Percentiles rank a stretch among this genome's conserved stretches.
Evolutionary conservation across 2,329 filamentous ascomycete genomes (phyloP).

Genomic region (Byssothecium circinans): DNA sequence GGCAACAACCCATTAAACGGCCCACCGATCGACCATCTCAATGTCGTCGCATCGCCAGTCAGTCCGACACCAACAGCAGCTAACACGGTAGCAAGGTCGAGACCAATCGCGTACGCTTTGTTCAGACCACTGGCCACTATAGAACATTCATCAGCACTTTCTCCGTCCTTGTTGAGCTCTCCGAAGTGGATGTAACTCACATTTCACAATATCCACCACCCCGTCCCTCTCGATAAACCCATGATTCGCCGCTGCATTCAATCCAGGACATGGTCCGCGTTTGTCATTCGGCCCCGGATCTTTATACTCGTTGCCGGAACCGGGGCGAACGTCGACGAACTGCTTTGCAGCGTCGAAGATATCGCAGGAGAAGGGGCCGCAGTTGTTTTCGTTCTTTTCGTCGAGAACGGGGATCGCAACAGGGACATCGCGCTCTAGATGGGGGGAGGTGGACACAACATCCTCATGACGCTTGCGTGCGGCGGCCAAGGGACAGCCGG

Average conservation of each 20-base stretch:
- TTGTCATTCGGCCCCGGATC: slow-evolving; percentile 1
- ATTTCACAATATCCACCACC: neutral
- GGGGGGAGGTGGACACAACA: neutral
- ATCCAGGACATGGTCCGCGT: slow-evolving; percentile 25
- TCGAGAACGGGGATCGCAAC: neutral
- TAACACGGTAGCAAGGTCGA: neutral
- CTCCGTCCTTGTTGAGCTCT: neutral
- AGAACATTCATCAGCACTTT: neutral
- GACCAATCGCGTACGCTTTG: neutral
- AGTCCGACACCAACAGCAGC: neutral
- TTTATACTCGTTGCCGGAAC: slow-evolving; percentile 2
- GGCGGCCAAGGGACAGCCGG: neutral
- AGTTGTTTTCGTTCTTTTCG: neutral
- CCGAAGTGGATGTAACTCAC: neutral
- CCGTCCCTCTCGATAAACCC: slow-evolving; percentile 28
- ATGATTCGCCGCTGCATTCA: slow-evolving; percentile 32
- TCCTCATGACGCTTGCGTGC: neutral
- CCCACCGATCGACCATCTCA: neutral
- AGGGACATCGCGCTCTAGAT: neutral
- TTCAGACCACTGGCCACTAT: neutral
- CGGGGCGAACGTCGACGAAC: slow-evolving; percentile 1
- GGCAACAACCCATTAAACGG: neutral
- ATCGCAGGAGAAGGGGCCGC: neutral
- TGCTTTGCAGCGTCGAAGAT: neutral
- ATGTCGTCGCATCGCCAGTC: neutral